Evolutionary conservation across 768 basidiomycete species (phyloP), one percentile per base, ranked within the genome.

Genomic region (Tephrocybe rancida): DNA sequence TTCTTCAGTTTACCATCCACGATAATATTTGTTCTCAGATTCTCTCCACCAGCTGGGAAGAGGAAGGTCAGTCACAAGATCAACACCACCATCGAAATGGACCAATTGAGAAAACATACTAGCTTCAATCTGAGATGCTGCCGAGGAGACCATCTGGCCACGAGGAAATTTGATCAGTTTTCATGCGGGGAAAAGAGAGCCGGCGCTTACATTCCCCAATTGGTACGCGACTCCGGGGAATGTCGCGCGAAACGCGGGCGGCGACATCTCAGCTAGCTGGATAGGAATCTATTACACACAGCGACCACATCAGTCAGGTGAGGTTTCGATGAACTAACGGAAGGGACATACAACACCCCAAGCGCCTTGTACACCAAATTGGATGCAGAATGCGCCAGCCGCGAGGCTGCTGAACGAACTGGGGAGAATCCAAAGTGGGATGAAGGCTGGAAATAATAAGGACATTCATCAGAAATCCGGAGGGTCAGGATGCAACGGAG

Each of bases 161-260:
- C 16, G 25, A 52, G 32, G 29, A 46, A 48, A 43, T 37, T 25
- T 5, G 30, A 27, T 21, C 7, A 26, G 16, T 11, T 29, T 34
- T 18, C 16, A 13, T 37, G 7, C 16, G 24, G 5, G 2, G 61
- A 69, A 35, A 13, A 7, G 29, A 13, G 10, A 3, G 16, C 18
- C 2, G n/a, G 5, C 68, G 78, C 74, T 21, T 51, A 78, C 78
- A 69, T 90, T 92, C 38, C 92, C 90, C 22, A 93, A 60, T 61
- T 93, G 92, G 70, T 94, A 95, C 2, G 88, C 83, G 0, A 92
- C 83, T 54, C 92, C 92, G 34, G 89, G 88, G 77, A 92, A 94
- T 1, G 88, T 88, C 3, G 92, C 90, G 52, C 94, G 79, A 79
- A 94, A 95, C 0, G 90, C 92, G 3, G 91, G 88, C 2, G 94